Evolutionary conservation across 2,329 filamentous ascomycete genomes (phyloP).

Genomic region (Blastomyces silverae): DNA sequence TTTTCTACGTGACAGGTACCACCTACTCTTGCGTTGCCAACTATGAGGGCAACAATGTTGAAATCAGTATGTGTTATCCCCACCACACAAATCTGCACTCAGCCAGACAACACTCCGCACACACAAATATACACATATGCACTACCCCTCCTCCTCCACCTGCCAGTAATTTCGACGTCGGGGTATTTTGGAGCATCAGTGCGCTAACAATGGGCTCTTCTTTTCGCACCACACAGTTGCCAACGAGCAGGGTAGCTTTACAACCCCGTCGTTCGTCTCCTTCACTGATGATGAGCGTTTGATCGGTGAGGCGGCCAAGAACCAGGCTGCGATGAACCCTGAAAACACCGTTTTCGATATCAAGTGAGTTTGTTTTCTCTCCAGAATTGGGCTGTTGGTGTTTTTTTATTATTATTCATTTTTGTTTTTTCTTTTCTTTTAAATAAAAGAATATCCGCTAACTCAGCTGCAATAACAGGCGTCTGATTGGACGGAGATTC

Average conservation of each 20-base stretch:
- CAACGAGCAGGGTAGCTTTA: constrained; percentile 99
- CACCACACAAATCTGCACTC: constrained; percentile 6
- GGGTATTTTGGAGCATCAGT: constrained; percentile 12
- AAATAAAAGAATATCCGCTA: not conserved
- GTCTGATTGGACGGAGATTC: constrained; percentile 92
- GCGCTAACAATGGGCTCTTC: constrained; percentile 13
- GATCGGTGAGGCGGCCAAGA: constrained; percentile 99
- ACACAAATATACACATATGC: constrained; percentile 2
- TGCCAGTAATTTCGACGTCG: not conserved
- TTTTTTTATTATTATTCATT: not conserved
- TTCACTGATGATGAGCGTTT: constrained; percentile 98
- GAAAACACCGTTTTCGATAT: constrained; percentile 97
- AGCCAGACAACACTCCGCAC: constrained; percentile 6
- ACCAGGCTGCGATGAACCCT: constrained; percentile 99
- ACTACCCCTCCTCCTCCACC: not conserved
- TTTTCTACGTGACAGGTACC: constrained; percentile 59
- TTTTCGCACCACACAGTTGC: constrained; percentile 54
- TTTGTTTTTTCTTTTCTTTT: not conserved
- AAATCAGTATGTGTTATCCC: constrained; percentile 66
- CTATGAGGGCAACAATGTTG: constrained; percentile 98
- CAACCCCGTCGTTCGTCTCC: constrained; percentile 96
- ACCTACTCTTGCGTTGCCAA: constrained; percentile 99
- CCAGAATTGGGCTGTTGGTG: not conserved
- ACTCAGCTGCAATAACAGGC: constrained; percentile 50
- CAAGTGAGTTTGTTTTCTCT: constrained; percentile 61